A percentile compares a stretch with the other conserved stretches of the same genome.
Evolutionary conservation across 768 basidiomycete species (phyloP).

Genomic region (Mrakia hoshinonis): DNA sequence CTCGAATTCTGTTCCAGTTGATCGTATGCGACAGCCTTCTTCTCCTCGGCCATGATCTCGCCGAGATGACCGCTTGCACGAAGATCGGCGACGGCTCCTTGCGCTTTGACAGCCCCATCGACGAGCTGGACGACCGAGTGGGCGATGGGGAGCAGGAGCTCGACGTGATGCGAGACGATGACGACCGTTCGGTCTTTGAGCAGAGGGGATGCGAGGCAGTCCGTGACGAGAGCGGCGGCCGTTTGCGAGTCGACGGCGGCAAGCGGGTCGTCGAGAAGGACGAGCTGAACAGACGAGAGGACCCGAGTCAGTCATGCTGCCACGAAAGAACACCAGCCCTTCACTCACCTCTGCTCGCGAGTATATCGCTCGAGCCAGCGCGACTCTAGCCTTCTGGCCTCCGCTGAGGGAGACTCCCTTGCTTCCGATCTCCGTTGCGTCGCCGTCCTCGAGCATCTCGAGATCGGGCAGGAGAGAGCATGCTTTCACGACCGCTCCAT

Average conservation of each 20-base stretch:
- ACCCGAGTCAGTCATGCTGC: too few relatives aligned
- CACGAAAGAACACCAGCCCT: too few relatives aligned
- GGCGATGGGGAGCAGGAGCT: conserved; percentile 66
- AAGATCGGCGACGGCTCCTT: conserved; percentile 61
- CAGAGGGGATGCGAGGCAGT: conserved; percentile 38
- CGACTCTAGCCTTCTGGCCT: conserved; percentile 60
- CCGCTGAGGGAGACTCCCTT: conserved; percentile 18
- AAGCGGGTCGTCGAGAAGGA: conserved; percentile 71
- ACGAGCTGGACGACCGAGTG: conserved; percentile 68
- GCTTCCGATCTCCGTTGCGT: conserved; percentile 31
- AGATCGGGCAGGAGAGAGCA: conserved; percentile 25
- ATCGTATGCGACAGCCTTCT: conserved; percentile 34
- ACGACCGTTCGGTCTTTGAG: conserved; percentile 41
- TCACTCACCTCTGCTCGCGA: conserved; percentile 53
- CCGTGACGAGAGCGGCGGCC: conserved; percentile 13
- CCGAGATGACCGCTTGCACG: conserved; percentile 56
- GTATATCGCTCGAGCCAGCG: conserved; percentile 73
- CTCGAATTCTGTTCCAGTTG: too few relatives aligned
- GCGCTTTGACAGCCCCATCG: conserved; percentile 68
- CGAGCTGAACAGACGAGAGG: too few relatives aligned
- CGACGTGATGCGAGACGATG: conserved; percentile 72
- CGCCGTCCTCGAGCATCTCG: conserved; percentile 26
- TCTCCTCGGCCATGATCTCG: conserved; percentile 50
- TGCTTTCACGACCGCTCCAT: conserved; percentile 14
- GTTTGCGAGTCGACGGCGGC: conserved; percentile 53